Base-by-base conservation (phyloP, 2,329 filamentous ascomycete genomes). In the Eutypella sp. region DNA sequence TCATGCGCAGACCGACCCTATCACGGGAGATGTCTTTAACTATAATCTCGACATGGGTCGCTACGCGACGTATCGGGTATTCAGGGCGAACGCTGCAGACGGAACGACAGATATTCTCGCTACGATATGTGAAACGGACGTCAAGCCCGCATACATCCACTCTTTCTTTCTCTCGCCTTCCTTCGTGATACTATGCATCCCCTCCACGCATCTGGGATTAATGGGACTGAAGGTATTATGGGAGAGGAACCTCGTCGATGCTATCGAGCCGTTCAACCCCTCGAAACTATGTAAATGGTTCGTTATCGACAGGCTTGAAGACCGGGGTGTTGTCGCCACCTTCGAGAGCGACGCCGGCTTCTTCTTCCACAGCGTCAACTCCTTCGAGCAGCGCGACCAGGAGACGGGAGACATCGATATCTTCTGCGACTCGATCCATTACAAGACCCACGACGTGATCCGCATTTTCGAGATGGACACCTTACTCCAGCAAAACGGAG, bases 331-430 rank as follows among this genome's bases (percentile, higher is more conserved):
- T 0, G 74, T 93, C 0, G 84, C 80, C 7, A 78, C 74, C 2
- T 91, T 86, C 57, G 76, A 83, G 16, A 84, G 79, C 15, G 74
- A 79, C 0, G 76, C 85, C 0, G 82, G 82, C 40, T 95, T 91
- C 70, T 84, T 81, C 64, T 95, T 95, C 63, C 89, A 95, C 65
- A 80, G 79, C 0, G 71, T 89, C 59, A 95, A 95, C 54, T 79
- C 87, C 0, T 93, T 83, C 61, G 86, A 92, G 57, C 77, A 87
- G 51, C 52, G 57, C 0, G 62, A 67, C 24, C 66, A 64, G 5
- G 53, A 41, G 2, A 67, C 71, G 1, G 55, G 60, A 0, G 60
- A 59, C 1, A 47, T 67, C 5, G 72, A 82, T 48, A 71, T 93
- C 16, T 69, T 82, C 24, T 80, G 84, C 45, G 89, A 95, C 49